A percentile compares a stretch with the other conserved stretches of the same genome.
Evolutionary conservation across 1,284 basidiomycete genomes (phyloP).

Genomic region (Xerocomus cyaneibrunnescens): DNA sequence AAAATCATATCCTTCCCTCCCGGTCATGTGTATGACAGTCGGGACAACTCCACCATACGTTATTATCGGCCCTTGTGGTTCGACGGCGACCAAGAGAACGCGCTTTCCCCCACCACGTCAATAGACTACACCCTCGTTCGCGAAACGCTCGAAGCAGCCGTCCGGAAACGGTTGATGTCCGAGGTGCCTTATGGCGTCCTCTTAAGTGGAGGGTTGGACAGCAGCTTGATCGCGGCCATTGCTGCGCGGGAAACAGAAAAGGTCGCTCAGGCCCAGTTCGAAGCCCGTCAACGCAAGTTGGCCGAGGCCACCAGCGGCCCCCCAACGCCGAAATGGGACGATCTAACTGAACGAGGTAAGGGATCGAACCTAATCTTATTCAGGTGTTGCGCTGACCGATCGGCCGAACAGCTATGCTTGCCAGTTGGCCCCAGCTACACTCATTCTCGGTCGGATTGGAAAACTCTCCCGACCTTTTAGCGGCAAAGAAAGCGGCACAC

Average conservation of each 20-base stretch:
- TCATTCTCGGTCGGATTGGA: conserved; percentile 98
- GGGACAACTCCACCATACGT: conserved; percentile 69
- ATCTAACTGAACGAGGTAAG: conserved; percentile 55
- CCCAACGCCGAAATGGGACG: conserved; percentile 48
- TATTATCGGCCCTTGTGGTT: conserved; percentile 92
- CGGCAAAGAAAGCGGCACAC: conserved; percentile 92
- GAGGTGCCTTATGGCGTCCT: conserved; percentile 99
- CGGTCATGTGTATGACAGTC: conserved; percentile 92
- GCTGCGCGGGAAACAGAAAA: conserved; percentile 98
- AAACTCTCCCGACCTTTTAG: conserved; percentile 93
- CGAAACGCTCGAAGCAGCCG: conserved; percentile 87
- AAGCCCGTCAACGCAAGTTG: conserved; percentile 60
- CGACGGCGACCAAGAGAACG: conserved; percentile 66
- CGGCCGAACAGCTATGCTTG: conserved; percentile 55
- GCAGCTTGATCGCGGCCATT: conserved; percentile 94
- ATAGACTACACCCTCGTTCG: conserved; percentile 75
- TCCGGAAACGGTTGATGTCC: conserved; percentile 96
- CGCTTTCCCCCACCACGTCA: conserved; percentile 57
- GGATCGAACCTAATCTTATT: conserved; percentile 8
- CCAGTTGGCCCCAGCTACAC: conserved; percentile 95
- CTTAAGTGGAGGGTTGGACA: conserved; percentile 94
- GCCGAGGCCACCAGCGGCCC: conserved; percentile 56
- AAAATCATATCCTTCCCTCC: conserved; percentile 95
- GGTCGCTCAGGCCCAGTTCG: conserved; percentile 77
- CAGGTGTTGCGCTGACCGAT: neutral